phyloP scores from a whole-genome alignment of 1,284 basidiomycete genomes.

The Ustilago tritici region DNA sequence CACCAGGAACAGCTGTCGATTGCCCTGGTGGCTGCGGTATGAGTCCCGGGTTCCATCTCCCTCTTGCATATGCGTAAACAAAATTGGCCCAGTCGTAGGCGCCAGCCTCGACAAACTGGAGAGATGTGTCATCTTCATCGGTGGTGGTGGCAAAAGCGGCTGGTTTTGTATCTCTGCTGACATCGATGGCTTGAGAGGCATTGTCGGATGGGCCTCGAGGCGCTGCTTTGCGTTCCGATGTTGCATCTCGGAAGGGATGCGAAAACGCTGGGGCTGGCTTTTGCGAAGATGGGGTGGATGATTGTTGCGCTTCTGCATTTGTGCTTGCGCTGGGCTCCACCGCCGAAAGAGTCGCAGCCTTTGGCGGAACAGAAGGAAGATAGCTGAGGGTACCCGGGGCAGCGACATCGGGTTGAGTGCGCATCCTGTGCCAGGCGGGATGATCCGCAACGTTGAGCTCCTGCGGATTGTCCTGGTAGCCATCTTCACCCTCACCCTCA shows the following conservation, averaged over 20 bases:
- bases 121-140: not conserved
- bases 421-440: constrained; percentile 43
- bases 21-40: constrained; percentile 60
- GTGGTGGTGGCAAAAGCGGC: not conserved
- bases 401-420: constrained; percentile 23
- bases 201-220: not conserved
- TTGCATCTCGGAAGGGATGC: constrained; percentile 22
- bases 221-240: not conserved
- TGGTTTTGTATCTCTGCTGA: not conserved
- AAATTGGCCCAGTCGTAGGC: constrained; percentile 67
- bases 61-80: constrained; percentile 62
- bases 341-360: not conserved
- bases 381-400: constrained; percentile 44
- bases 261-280: constrained; percentile 13
- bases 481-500: constrained; percentile 21
- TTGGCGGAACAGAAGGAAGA: constrained; percentile 35
- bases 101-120: constrained; percentile 34
- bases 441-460: constrained; percentile 37
- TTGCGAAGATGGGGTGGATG: not conserved
- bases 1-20: constrained; percentile 40
- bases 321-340: not conserved
- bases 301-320: not conserved
- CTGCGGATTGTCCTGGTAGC: constrained; percentile 35
- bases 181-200: not conserved
- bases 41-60: constrained; percentile 60